Evolutionary conservation across 495 filamentous ascomycete genomes (phyloP), one percentile per base, ranked within the genome.

Genomic region (Pseudoneurospora amorphoporcata): DNA sequence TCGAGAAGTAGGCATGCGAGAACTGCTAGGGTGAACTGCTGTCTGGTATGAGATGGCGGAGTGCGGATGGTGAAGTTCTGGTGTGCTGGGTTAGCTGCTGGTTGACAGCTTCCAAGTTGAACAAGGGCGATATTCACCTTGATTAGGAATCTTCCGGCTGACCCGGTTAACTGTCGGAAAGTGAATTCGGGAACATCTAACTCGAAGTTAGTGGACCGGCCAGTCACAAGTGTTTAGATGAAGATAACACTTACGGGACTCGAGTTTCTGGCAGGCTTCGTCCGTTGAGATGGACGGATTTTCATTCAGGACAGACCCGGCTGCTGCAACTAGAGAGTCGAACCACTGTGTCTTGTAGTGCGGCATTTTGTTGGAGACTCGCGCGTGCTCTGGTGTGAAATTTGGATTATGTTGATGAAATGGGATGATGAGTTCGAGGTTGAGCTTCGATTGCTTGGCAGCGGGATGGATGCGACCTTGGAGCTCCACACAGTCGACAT

Each of bases 331-430:
- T 32, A 76, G 29, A 14, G 29, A 16, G 6, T 74, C 68, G 68
- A 74, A 76, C 74, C 74, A 76, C 17, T 70, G 68, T 41, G 70
- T 76, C 1, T 65, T 17, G 47, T 47, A 37, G 17, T 7, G 71
- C 17, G 29, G 14, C 53, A 65, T 65, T 9, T 35, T 65, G 29
- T 16, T 3, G 7, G 14, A 35, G 29, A 32, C 16, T 65, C 29
- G 29, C 29, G 53, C 6, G 29, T 35, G 29, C 6, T 65, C 6
- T 35, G 29, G 17, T 37, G 53, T 17, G 53, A 16, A 65, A 7
- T 35, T 37, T 65, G 53, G 29, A 65, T 16, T 35, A 14, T 37
- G 29, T 35, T 8, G 53, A 35, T 65, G 29, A 35, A 10, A 61
- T 35, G 53, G 14, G 29, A 8, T 35, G 23, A 58, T 35, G 53